Conservation (phyloP, 2,329 filamentous ascomycete genomes). For the Colletotrichum euphorbiae region DNA sequence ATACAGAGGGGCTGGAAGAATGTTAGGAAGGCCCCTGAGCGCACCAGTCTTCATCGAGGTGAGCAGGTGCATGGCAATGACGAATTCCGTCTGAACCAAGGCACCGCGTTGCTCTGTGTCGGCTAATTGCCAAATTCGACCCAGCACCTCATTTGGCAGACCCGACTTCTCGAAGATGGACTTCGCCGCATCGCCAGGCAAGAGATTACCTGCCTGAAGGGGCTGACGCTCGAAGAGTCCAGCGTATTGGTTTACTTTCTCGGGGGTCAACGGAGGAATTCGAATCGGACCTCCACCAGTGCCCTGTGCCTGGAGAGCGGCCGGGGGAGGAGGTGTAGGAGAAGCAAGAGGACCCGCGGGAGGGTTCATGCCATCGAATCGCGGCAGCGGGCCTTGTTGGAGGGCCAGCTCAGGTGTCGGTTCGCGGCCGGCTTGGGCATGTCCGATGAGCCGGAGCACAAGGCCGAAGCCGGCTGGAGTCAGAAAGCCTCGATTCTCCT, state of each 20-base stretch:
- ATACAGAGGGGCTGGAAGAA: conserved; percentile 86
- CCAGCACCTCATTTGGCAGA: conserved; percentile 88
- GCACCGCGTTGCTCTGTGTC: conserved; percentile 94
- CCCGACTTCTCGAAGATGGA: conserved; percentile 95
- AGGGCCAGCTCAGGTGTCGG: conserved; percentile 85
- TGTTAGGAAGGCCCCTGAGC: conserved; percentile 81
- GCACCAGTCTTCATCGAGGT: conserved; percentile 89
- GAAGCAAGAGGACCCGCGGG: conserved; percentile 42
- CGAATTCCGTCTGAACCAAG: conserved; percentile 89
- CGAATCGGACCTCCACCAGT: conserved; percentile 78
- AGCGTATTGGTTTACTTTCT: conserved; percentile 90
- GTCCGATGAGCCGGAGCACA: conserved; percentile 92
- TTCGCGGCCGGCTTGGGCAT: conserved; percentile 89
- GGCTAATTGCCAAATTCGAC: conserved; percentile 95
- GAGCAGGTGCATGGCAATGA: conserved; percentile 97
- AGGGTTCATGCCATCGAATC: conserved; percentile 80
- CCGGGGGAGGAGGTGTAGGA: conserved; percentile 62
- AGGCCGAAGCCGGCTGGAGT: conserved; percentile 94
- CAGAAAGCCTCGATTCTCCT: conserved; percentile 92
- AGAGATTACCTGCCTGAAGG: conserved; percentile 75
- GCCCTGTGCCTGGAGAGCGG: conserved; percentile 65
- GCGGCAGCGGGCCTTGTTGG: conserved; percentile 87
- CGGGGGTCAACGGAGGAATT: conserved; percentile 87
- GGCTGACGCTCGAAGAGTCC: conserved; percentile 91
- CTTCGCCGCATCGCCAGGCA: conserved; percentile 89